Percentiles rank a stretch among this genome's conserved stretches.
Evolutionary conservation across 805 yeast genomes (phyloP).

Genomic region (Candida chauliodis): DNA sequence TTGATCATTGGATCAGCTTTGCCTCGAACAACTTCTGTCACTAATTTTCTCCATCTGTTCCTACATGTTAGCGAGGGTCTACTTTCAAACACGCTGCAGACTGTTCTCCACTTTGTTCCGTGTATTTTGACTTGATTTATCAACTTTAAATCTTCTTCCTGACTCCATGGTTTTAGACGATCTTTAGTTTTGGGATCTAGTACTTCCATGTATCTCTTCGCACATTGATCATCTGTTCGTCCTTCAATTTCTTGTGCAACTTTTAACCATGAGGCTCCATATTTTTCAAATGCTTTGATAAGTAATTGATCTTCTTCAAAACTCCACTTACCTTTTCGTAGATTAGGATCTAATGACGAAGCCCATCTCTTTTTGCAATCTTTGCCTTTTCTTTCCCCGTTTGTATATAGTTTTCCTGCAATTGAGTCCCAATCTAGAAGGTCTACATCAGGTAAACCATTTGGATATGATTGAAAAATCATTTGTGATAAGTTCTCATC

Average conservation of each 20-base stretch:
- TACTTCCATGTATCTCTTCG: constrained; percentile 85
- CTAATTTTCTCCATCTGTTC: constrained; percentile 87
- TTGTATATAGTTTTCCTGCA: constrained; percentile 38
- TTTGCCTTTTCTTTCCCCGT: constrained; percentile 59
- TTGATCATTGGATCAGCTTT: constrained; percentile 54
- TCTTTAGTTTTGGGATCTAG: constrained; percentile 78
- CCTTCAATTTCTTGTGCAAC: constrained; percentile 75
- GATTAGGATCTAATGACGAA: constrained; percentile 76
- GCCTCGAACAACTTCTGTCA: constrained; percentile 69
- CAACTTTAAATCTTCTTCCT: constrained; percentile 69
- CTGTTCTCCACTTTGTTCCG: constrained; percentile 89
- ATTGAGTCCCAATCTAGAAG: constrained; percentile 61
- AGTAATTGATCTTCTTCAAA: constrained; percentile 69
- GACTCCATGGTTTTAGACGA: constrained; percentile 74
- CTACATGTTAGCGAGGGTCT: constrained; percentile 88
- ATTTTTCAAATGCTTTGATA: constrained; percentile 56
- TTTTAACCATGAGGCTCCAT: constrained; percentile 85
- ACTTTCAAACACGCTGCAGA: constrained; percentile 65
- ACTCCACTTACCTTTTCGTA: constrained; percentile 87
- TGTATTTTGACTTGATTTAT: constrained; percentile 63
- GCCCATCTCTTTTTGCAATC: constrained; percentile 89
- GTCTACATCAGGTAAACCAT: constrained; percentile 28
- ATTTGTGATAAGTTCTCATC: constrained; percentile 49
- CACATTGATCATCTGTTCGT: constrained; percentile 92
- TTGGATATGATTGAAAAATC: constrained; percentile 34